A percentile compares a stretch with the other conserved stretches of the same genome.
phyloP scores from a whole-genome alignment of 108 stramenopile species.

The Schizochytrium sp. region DNA sequence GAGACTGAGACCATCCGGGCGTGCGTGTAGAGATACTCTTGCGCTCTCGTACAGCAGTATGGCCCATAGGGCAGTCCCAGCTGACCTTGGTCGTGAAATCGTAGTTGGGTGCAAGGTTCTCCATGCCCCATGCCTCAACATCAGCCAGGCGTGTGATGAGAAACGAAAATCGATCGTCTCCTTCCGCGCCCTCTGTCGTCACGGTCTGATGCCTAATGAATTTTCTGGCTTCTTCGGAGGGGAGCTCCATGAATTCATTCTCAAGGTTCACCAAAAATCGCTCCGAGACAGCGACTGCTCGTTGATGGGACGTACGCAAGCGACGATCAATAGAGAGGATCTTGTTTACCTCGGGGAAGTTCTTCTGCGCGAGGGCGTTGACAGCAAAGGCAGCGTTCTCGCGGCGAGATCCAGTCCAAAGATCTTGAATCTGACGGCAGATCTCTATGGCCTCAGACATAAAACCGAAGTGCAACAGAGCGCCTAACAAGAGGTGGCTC shows the following conservation, averaged over 20 bases:
- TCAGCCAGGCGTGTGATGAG: slow-evolving; percentile 32
- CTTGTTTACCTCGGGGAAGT: neutral
- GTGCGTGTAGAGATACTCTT: neutral
- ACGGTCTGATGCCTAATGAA: neutral
- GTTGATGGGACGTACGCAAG: neutral
- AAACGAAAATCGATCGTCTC: slow-evolving; percentile 7
- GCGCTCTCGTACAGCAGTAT: neutral
- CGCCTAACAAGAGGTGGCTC: slow-evolving; percentile 4
- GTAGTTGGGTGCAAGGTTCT: neutral
- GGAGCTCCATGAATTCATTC: neutral
- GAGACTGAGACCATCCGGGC: slow-evolving; percentile 15
- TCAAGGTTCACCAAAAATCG: slow-evolving; percentile 20
- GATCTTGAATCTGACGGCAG: slow-evolving; percentile 39
- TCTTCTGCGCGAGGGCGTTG: neutral
- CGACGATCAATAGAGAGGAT: slow-evolving; percentile 17
- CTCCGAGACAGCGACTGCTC: slow-evolving; percentile 18
- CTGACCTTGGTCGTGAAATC: slow-evolving; percentile 26
- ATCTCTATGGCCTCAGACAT: slow-evolving; percentile 13
- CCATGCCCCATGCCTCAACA: neutral
- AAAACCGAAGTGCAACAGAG: neutral
- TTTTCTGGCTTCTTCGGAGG: neutral
- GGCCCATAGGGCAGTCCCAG: slow-evolving; percentile 44
- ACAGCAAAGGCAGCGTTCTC: neutral
- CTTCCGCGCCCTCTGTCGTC: neutral
- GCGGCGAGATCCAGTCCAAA: slow-evolving; percentile 40